phyloP scores from a whole-genome alignment of 805 yeast genomes.

The Saccharomycopsis javanensis region DNA sequence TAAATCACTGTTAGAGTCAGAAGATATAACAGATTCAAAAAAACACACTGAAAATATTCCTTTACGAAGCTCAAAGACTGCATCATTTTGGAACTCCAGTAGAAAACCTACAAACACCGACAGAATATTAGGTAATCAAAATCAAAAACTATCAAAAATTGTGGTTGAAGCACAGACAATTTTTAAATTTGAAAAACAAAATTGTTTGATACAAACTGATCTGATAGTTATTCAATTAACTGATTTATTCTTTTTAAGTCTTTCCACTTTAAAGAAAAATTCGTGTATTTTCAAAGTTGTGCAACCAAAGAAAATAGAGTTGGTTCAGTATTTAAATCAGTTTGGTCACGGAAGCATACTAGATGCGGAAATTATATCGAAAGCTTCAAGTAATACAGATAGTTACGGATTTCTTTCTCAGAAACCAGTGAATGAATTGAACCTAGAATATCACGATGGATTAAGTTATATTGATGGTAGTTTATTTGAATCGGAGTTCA shows the following conservation, averaged over 20 bases:
- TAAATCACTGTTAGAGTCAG: not conserved
- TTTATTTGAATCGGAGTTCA: not conserved
- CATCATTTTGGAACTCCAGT: not conserved
- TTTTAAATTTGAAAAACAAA: not conserved
- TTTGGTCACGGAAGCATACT: slow-evolving; percentile 8
- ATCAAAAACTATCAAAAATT: not conserved
- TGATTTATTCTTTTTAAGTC: not conserved
- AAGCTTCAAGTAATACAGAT: not conserved
- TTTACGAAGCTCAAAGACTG: too few species aligned
- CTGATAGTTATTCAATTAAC: not conserved
- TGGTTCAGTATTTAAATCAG: slow-evolving; percentile 4
- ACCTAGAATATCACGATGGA: not conserved
- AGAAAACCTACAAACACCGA: not conserved
- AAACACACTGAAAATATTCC: too few species aligned
- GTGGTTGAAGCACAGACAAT: not conserved
- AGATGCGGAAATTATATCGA: not conserved
- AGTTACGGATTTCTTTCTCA: not conserved
- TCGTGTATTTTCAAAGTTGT: not conserved
- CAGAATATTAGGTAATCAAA: not conserved
- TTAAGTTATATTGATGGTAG: not conserved
- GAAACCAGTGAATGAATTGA: not conserved
- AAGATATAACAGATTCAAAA: not conserved
- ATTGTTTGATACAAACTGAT: not conserved
- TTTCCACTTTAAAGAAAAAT: not conserved
- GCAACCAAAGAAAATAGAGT: not conserved